A percentile compares a stretch with the other conserved stretches of the same genome.
phyloP scores from a whole-genome alignment of 495 filamentous ascomycete species.

The Neurospora tetrasperma region DNA sequence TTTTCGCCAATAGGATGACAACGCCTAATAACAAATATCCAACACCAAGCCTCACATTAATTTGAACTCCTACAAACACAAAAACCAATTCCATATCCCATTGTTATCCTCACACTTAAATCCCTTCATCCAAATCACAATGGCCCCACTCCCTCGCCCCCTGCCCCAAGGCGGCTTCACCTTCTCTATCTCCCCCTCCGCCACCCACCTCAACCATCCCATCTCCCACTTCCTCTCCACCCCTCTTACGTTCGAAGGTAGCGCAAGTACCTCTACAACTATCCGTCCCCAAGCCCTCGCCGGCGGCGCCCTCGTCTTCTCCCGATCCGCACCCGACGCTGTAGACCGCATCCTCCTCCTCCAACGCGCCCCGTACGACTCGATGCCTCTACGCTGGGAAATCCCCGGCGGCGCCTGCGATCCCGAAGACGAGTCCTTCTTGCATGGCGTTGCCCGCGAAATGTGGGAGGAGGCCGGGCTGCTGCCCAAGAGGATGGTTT shows the following conservation, averaged over 20 bases:
- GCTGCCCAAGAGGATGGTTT: conserved; percentile 23
- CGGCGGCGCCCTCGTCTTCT: conserved; percentile 31
- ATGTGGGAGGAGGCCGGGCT: conserved; percentile 48
- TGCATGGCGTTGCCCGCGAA: conserved; percentile 41
- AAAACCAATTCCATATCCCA: too few relatives aligned
- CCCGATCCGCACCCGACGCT: conserved; percentile 4
- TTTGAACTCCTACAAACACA: too few relatives aligned
- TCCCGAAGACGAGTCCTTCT: conserved; percentile 34
- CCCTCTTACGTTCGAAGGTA: conserved; percentile 2
- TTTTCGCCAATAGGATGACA: background rate
- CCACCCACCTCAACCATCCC: conserved; percentile 18
- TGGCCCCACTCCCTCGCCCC: conserved; percentile 6
- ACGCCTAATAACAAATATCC: background rate
- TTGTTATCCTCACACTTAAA: too few relatives aligned
- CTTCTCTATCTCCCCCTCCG: conserved; percentile 17
- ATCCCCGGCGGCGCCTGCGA: conserved; percentile 47
- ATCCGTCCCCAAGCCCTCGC: conserved; percentile 8
- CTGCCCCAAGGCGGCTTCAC: conserved; percentile 8
- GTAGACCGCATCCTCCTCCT: conserved; percentile 34
- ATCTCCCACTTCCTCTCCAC: conserved; percentile 14
- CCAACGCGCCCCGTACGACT: conserved; percentile 42
- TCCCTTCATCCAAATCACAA: background rate
- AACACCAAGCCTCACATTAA: too few relatives aligned
- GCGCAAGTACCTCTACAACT: too few relatives aligned
- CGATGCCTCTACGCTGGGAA: conserved; percentile 42